Evolutionary conservation across 202 grass and related monocot genomes (phyloP), one percentile per base, ranked within the genome.

Genomic region (Bolboschoenoplectus hybrid): DNA sequence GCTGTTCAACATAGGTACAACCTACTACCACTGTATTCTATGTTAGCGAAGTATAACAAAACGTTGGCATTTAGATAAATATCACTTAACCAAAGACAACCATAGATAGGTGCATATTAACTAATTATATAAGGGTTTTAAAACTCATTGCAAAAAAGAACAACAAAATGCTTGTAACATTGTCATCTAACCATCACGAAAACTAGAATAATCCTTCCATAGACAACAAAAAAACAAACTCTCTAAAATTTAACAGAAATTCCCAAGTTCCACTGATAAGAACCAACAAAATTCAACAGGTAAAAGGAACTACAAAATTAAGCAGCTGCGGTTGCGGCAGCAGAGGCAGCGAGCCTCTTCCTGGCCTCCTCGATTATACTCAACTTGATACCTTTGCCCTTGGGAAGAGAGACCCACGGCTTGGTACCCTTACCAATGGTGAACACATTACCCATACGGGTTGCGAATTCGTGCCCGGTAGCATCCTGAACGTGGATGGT

Each of bases 401-500:
- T 90, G 36, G 86, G 89, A 17, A 91, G 85, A 46, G 82, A 85
- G 4, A 91, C 82, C 82, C 82, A 88, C 0, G 86, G 55, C 75
- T 88, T 90, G 38, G 68, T 90, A n/a, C 87, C 89, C 66, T 90
- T 90, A n/a, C 89, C 86, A 0, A 91, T 82, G 32, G 86, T 91
- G 67, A 91, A 91, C 20, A 85, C 86, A 0, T 88, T 91, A 2
- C 82, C 85, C 82, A 90, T 55, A 49, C 86, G 89, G 14, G 86
- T 90, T 2, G 86, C 85, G 9, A 90, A 90, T 49, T 88, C 85
- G 2, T 90, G 89, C 8, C 86, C 89, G 1, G 86, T 82, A 1
- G 86, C 16, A 75, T 90, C 89, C 47, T 90, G 82, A 0, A 90
- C 56, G 0, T 90, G 86, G 58, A 90, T 82, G 74, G 85, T 90